phyloP scores from a whole-genome alignment of 495 filamentous ascomycete species.

The Hypomontagnella monticulosa region DNA sequence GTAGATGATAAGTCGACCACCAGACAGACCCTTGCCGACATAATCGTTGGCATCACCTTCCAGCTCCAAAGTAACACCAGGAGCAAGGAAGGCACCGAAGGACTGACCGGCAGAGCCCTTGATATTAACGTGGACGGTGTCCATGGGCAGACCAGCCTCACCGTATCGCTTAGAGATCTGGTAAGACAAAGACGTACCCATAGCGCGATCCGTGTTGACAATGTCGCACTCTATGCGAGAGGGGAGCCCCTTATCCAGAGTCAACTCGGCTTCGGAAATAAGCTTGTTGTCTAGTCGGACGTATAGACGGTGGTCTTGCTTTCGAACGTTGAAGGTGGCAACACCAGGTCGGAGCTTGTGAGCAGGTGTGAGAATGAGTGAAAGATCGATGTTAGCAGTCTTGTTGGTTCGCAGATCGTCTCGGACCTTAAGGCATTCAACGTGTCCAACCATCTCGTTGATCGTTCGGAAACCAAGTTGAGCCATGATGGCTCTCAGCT shows the following conservation, averaged over 20 bases:
- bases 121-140: slow-evolving; percentile 97
- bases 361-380: slow-evolving; percentile 93
- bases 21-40: slow-evolving; percentile 96
- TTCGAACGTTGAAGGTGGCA: slow-evolving; percentile 97
- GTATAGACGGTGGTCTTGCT: slow-evolving; percentile 96
- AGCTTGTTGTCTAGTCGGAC: slow-evolving; percentile 98
- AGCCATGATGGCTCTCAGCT: slow-evolving; percentile 98
- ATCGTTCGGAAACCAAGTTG: slow-evolving; percentile 93
- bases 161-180: slow-evolving; percentile 94
- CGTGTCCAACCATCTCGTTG: slow-evolving; percentile 98
- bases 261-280: slow-evolving; percentile 96
- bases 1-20: slow-evolving; percentile 95
- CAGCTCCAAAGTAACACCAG: slow-evolving; percentile 94
- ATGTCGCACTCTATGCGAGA: slow-evolving; percentile 97
- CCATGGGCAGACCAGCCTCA: slow-evolving; percentile 88
- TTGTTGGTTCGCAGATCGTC: slow-evolving; percentile 90
- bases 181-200: slow-evolving; percentile 96
- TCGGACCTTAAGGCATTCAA: slow-evolving; percentile 84
- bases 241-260: slow-evolving; percentile 94
- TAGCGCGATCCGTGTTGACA: slow-evolving; percentile 95
- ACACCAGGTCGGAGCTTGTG: slow-evolving; percentile 97
- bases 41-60: slow-evolving; percentile 99
- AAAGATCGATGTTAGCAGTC: slow-evolving; percentile 93
- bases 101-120: slow-evolving; percentile 99
- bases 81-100: slow-evolving; percentile 94